A percentile compares a stretch with the other conserved stretches of the same genome.
phyloP scores from a whole-genome alignment of 768 basidiomycete species.

The Termitomyces sp. region DNA sequence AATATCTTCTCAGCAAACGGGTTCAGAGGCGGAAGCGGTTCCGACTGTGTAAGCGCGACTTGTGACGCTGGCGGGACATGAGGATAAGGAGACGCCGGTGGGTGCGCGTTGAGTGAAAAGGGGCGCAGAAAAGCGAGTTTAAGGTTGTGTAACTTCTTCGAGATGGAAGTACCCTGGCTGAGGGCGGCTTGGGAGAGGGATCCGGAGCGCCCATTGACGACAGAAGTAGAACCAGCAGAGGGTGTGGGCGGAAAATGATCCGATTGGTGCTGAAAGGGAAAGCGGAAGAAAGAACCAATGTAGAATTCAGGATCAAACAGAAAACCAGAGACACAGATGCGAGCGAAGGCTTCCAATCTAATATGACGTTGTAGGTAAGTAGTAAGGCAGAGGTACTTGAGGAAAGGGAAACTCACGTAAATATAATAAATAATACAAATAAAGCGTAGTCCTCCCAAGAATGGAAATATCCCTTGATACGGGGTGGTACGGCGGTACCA shows the following conservation, averaged over 20 bases:
- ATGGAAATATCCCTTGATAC: slow-evolving; percentile 70
- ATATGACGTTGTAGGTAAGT: slow-evolving; percentile 3
- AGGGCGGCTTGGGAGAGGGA: slow-evolving; percentile 29
- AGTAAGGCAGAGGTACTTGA: not conserved
- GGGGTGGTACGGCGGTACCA: slow-evolving; percentile 33
- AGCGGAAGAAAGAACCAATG: slow-evolving; percentile 41
- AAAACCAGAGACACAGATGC: slow-evolving; percentile 87
- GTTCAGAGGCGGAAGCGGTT: slow-evolving; percentile 17
- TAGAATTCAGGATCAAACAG: slow-evolving; percentile 78
- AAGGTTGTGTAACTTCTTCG: slow-evolving; percentile 37
- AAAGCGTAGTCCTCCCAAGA: slow-evolving; percentile 85
- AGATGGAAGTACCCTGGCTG: slow-evolving; percentile 38
- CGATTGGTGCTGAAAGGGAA: slow-evolving; percentile 25
- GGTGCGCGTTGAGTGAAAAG: slow-evolving; percentile 37
- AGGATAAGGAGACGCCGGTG: slow-evolving; percentile 22
- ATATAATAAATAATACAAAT: slow-evolving; percentile 79
- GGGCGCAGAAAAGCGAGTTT: slow-evolving; percentile 46
- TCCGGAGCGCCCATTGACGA: slow-evolving; percentile 18
- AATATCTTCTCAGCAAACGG: slow-evolving; percentile 28
- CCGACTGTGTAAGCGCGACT: slow-evolving; percentile 21
- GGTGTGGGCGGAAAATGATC: slow-evolving; percentile 23
- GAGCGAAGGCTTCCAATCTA: slow-evolving; percentile 80
- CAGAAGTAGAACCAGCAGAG: slow-evolving; percentile 20
- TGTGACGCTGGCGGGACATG: slow-evolving; percentile 13
- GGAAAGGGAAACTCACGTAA: slow-evolving; percentile 57